Percentiles rank a stretch among this genome's conserved stretches.
These are phyloP conservation scores for Yamadazyma atlantica DNA, from an alignment of 1,139 yeast genomes.

Conservation along the genomic window DNA sequence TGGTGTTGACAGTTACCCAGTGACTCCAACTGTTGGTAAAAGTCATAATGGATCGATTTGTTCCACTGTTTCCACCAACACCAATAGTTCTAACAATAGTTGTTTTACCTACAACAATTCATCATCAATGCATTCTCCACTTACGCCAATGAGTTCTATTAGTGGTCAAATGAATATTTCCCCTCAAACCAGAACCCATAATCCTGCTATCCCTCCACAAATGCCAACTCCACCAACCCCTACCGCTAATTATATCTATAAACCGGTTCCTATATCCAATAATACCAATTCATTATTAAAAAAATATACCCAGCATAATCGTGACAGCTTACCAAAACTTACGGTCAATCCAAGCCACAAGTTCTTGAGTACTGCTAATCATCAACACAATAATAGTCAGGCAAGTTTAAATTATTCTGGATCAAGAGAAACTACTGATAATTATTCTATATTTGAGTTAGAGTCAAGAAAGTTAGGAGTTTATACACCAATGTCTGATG, in stretches of 20 bases:
- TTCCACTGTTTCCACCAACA: neutral
- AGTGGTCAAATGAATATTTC: neutral
- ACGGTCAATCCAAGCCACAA: neutral
- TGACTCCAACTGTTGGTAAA: neutral
- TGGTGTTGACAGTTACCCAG: neutral
- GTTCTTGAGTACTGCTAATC: constrained; percentile 10
- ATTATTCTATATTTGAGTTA: constrained; percentile 28
- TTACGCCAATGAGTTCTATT: constrained; percentile 2
- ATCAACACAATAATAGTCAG: constrained; percentile 27
- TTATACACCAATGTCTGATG: constrained; percentile 36
- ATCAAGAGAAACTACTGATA: constrained; percentile 22
- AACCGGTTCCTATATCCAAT: constrained; percentile 18
- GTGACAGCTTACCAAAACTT: constrained; percentile 1
- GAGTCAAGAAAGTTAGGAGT: constrained; percentile 27
- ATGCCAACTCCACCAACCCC: constrained; percentile 7
- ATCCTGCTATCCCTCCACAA: constrained; percentile 4
- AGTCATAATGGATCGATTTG: constrained; percentile 1
- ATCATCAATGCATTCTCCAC: constrained; percentile 8
- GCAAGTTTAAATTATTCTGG: constrained; percentile 29
- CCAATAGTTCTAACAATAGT: constrained; percentile 6
- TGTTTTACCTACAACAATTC: constrained; percentile 7
- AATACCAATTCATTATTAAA: constrained; percentile 10
- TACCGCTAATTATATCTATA: constrained; percentile 15
- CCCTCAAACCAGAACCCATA: neutral
- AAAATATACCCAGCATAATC: constrained; percentile 9